Percentiles rank a stretch among this genome's conserved stretches.
Conservation (phyloP, 345 rosid species). For the Moricandia arvensis region DNA sequence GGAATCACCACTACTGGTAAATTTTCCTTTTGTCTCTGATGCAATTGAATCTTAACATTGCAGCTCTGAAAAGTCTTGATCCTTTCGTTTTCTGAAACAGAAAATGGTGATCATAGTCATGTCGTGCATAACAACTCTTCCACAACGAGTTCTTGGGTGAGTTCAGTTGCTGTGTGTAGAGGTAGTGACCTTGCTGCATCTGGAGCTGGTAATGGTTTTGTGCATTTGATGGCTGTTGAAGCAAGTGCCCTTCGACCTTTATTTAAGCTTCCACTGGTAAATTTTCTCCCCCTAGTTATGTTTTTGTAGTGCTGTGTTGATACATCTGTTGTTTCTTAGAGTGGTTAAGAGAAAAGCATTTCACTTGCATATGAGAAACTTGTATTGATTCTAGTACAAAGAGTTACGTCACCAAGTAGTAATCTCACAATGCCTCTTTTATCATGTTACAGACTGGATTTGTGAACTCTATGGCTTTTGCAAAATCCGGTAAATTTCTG, state of each 20-base stretch:
- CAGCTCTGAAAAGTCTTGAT: background rate
- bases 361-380: too few relatives aligned
- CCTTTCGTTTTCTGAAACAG: constrained; percentile 32
- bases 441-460: constrained; percentile 67
- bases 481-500: constrained; percentile 83
- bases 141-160: constrained; percentile 80
- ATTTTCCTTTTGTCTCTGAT: background rate
- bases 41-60: background rate
- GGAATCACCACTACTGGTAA: constrained; percentile 39
- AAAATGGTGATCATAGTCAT: constrained; percentile 41
- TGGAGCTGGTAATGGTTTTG: constrained; percentile 90
- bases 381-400: background rate
- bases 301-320: constrained; percentile 1
- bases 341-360: background rate
- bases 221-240: constrained; percentile 71
- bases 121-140: constrained; percentile 35
- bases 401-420: background rate
- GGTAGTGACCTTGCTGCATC: constrained; percentile 96
- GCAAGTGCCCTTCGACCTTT: constrained; percentile 54
- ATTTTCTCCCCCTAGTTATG: background rate
- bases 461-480: constrained; percentile 87
- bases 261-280: constrained; percentile 72
- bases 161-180: constrained; percentile 70
- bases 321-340: background rate
- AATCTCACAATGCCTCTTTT: constrained; percentile 22